phyloP scores from a whole-genome alignment of 1,284 basidiomycete genomes.

The Rhodotorula glutinis region DNA sequence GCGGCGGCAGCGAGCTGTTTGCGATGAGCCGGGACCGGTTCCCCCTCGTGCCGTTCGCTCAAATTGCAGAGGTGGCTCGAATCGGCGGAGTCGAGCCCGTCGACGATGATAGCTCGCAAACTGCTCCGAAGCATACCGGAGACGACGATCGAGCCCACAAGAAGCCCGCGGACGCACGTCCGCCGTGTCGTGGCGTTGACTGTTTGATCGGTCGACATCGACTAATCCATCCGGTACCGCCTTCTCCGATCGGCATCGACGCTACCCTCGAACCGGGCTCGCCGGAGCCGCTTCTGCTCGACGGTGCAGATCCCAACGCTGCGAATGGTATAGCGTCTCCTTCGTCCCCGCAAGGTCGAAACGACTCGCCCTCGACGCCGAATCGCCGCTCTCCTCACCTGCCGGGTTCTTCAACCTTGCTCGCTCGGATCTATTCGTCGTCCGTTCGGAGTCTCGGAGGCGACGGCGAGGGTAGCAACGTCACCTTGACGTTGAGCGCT shows the following conservation, averaged over 20 bases:
- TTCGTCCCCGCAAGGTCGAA: not conserved
- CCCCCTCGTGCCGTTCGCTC: constrained; percentile 67
- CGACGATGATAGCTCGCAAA: no score
- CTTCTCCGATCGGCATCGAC: constrained; percentile 20
- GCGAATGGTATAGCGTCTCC: not conserved
- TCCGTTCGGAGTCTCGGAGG: constrained; percentile 1
- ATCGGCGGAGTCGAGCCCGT: not conserved
- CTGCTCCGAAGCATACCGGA: not conserved
- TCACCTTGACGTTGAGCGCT: constrained; percentile 3
- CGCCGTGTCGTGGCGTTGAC: constrained; percentile 17
- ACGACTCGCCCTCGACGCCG: not conserved
- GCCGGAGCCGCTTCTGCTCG: constrained; percentile 25
- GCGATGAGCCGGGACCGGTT: constrained; percentile 70
- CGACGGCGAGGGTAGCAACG: not conserved
- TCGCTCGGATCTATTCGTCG: constrained; percentile 20
- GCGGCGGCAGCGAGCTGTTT: constrained; percentile 57
- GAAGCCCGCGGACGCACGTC: not conserved
- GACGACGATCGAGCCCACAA: not conserved
- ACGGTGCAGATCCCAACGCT: not conserved
- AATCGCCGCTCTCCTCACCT: constrained; percentile 23
- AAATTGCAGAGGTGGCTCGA: constrained; percentile 19
- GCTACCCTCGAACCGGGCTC: constrained; percentile 23
- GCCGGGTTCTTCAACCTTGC: constrained; percentile 25
- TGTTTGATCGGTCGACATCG: constrained; percentile 33
- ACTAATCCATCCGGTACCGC: constrained; percentile 15